Base-by-base conservation (phyloP, 2,329 filamentous ascomycete genomes). In the Pseudogymnoascus sp. region DNA sequence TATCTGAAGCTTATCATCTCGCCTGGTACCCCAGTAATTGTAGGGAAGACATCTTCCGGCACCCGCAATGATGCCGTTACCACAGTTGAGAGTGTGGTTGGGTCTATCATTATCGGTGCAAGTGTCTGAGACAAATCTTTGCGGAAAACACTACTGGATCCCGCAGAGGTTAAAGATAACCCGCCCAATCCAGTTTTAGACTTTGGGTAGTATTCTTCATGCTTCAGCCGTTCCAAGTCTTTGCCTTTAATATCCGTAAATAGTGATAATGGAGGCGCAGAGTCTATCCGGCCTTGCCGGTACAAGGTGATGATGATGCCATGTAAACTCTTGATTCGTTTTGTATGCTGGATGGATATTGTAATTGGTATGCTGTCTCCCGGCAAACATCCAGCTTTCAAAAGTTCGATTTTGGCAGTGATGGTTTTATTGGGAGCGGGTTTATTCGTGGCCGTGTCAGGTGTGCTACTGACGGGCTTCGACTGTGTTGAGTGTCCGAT, bases 1-100 rank as follows among this genome's bases (percentile, higher is more conserved):
- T 99, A 98, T 68, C 89, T 91, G 78, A 99, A 98, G 69, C 88
- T 92, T 67, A 99, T 95, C 87, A 98, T 95, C 35, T 90, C 88
- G 3, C 93, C 92, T 0, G 95, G 95, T 0, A 97, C 91, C 62
- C 88, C 88, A 28, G 86, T 87, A 66, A 98, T 98, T 2, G 93
- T 96, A 0, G 95, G 93, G 69, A 98, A 98, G 0, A 87, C 87
- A 71, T 96, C 91, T 66, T 96, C 91, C 0, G 95, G 95, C 2
- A 98, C 85, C 68, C 91, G 87, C 14, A 99, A 85, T 2, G 89
- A 89, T 3, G 92, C 89, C 14, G 88, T 95, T 43, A 98, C 85
- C 53, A 89, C 88, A 1, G 92, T 87, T 19, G 87, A 89, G 68
- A 97, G 81, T 0, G 88, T 92, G 26, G 75, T 78, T 0, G 93